Percentiles rank a stretch among this genome's conserved stretches.
These are phyloP conservation scores for Paracamarosporium sp. DNA, from an alignment of 2,329 filamentous ascomycete genomes.

Conservation along the genomic window DNA sequence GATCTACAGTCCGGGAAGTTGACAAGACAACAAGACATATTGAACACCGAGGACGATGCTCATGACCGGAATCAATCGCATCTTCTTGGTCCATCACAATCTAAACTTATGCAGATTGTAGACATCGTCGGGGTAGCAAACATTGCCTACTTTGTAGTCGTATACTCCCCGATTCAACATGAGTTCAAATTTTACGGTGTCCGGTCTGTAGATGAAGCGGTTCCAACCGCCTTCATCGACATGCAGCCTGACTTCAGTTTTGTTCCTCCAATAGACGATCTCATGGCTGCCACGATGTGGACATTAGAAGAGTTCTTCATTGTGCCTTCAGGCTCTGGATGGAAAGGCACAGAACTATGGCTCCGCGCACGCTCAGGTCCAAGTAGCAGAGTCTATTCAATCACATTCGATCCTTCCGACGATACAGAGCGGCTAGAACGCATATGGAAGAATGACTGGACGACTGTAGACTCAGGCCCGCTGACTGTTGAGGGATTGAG, in stretches of 20 bases:
- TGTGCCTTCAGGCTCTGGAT: slow-evolving; percentile 43
- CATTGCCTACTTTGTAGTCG: slow-evolving; percentile 70
- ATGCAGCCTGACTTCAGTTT: slow-evolving; percentile 70
- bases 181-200: slow-evolving; percentile 95
- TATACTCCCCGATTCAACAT: slow-evolving; percentile 86
- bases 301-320: slow-evolving; percentile 57
- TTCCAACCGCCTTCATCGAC: slow-evolving; percentile 70
- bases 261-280: slow-evolving; percentile 65
- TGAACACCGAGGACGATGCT: slow-evolving; percentile 65
- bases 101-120: slow-evolving; percentile 77
- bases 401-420: slow-evolving; percentile 75
- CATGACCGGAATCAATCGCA: slow-evolving; percentile 75
- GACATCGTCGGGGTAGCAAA: slow-evolving; percentile 59
- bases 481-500: slow-evolving; percentile 50
- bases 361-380: slow-evolving; percentile 63
- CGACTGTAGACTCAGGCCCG: slow-evolving; percentile 51
- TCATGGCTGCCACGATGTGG: slow-evolving; percentile 60
- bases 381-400: slow-evolving; percentile 68
- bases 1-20: slow-evolving; percentile 82
- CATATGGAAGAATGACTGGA: slow-evolving; percentile 68
- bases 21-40: slow-evolving; percentile 76
- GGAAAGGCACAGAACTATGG: slow-evolving; percentile 54
- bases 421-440: slow-evolving; percentile 67
- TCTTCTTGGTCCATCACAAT: slow-evolving; percentile 79
- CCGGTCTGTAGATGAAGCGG: slow-evolving; percentile 63